A percentile compares a stretch with the other conserved stretches of the same genome.
These are phyloP conservation scores for Starmerella potacharoeniae DNA, from an alignment of 805 yeast species.

Conservation along the genomic window DNA sequence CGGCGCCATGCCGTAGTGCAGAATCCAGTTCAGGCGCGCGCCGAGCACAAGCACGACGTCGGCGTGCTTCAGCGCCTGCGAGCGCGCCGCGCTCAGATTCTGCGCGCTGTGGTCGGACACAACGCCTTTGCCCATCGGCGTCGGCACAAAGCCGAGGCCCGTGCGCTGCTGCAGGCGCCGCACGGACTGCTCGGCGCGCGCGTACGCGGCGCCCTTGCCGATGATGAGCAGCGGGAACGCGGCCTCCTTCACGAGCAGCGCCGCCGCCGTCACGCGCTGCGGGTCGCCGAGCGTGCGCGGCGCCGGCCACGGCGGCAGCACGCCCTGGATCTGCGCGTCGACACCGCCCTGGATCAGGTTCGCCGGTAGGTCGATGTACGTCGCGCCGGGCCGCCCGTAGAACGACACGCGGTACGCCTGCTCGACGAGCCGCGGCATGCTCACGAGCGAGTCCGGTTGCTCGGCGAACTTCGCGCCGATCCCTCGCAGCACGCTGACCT, in stretches of 20 bases:
- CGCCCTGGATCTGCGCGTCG: neutral
- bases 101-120: conserved; percentile 38
- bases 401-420: conserved; percentile 38
- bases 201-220: conserved; percentile 56
- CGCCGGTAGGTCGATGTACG: conserved; percentile 58
- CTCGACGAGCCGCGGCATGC: conserved; percentile 33
- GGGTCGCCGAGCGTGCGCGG: conserved; percentile 34
- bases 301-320: conserved; percentile 25
- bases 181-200: conserved; percentile 33
- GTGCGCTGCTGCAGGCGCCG: conserved; percentile 35
- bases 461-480: conserved; percentile 42
- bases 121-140: conserved; percentile 74
- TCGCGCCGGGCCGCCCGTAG: conserved; percentile 47
- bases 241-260: conserved; percentile 29
- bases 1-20: conserved; percentile 54
- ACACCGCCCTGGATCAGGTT: conserved; percentile 37
- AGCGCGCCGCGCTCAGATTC: conserved; percentile 54
- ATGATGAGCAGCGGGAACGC: conserved; percentile 44
- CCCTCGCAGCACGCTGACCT: conserved; percentile 38
- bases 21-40: conserved; percentile 62
- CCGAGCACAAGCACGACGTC: conserved; percentile 53
- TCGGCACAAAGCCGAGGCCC: conserved; percentile 49
- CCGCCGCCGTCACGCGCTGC: conserved; percentile 30
- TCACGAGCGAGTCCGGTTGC: conserved; percentile 31
- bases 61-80: conserved; percentile 44